Base-by-base conservation (phyloP, 192 early-diverging fungal genomes). In the Coemansia biformis region DNA sequence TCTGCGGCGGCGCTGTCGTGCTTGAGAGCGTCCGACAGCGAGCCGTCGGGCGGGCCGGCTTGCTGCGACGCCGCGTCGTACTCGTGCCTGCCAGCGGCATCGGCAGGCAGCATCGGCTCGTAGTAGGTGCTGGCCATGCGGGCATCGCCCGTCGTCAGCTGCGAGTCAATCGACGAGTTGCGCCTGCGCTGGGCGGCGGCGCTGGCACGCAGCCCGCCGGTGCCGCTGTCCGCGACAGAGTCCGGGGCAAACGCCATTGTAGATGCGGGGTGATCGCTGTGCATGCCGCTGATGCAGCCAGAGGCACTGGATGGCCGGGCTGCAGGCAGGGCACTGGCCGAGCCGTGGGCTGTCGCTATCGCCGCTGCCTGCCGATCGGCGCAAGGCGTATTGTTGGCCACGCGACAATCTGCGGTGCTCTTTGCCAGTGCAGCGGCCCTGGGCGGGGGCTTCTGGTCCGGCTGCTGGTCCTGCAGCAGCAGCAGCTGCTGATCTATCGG, bases 81-180 rank as follows among this genome's bases (percentile, higher is more conserved):
- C 21, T 54, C 39, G 14, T 18, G 26, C 6, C 42, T 46, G n/a
- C 7, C 51, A 2, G 51, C 23, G 29, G 26, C 32, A 33, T n/a
- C 48, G 31, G 42, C 54, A n/a, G n/a, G n/a, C n/a, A n/a, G n/a
- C n/a, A 59, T 64, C 12, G 68, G 61, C 40, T 61, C 59, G 17
- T 63, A 72, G 38, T 63, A 72, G 16, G 29, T 29, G 43, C 42
- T 45, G 1, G 30, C 37, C 19, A 33, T 29, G 19, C 34, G 40
- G 9, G 41, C 23, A 8, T 30, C 29, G 29, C 29, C 29, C 5
- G 29, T 30, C 29, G 29, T 30, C 29, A 30, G 5, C 32, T 43
- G 31, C 16, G 51, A 43, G 31, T 52, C 51, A 7, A 52, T 23
- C 15, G 51, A 52, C 33, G 39, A 23, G 33, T 52, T 52, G 51